phyloP scores from a whole-genome alignment of 2,329 filamentous ascomycete genomes.

The Pochonia chlamydosporia region DNA sequence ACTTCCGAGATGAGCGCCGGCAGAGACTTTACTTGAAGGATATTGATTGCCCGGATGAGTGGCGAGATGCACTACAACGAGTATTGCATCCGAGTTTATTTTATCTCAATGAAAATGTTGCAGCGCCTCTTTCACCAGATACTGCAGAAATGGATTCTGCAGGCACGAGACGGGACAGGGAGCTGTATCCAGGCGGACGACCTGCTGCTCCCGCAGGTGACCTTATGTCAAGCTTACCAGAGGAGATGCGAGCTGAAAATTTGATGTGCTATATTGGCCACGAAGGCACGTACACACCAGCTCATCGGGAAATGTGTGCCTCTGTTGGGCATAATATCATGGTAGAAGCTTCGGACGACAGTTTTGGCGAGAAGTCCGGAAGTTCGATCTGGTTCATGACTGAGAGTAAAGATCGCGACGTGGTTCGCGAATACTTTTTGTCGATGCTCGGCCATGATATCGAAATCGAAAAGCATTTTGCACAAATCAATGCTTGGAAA shows the following conservation, averaged over 20 bases:
- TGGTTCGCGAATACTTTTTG: slow-evolving; percentile 89
- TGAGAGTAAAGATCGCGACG: slow-evolving; percentile 82
- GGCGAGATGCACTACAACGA: slow-evolving; percentile 73
- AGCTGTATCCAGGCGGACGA: slow-evolving; percentile 42
- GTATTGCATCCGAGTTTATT: slow-evolving; percentile 77
- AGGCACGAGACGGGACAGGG: slow-evolving; percentile 29
- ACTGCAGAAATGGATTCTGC: background rate
- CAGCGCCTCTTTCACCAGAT: slow-evolving; percentile 19
- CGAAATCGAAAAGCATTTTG: slow-evolving; percentile 95
- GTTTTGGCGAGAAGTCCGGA: slow-evolving; percentile 72
- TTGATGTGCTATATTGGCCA: slow-evolving; percentile 98
- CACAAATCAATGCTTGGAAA: slow-evolving; percentile 92
- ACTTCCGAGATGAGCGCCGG: slow-evolving; percentile 70
- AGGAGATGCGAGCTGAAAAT: slow-evolving; percentile 87
- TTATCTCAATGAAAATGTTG: slow-evolving; percentile 80
- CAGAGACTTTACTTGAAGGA: slow-evolving; percentile 95
- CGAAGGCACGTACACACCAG: slow-evolving; percentile 92
- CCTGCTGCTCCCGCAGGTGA: slow-evolving; percentile 73
- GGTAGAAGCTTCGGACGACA: slow-evolving; percentile 77
- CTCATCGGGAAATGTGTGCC: slow-evolving; percentile 96
- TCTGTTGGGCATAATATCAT: slow-evolving; percentile 96
- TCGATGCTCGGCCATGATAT: slow-evolving; percentile 93
- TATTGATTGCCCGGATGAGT: slow-evolving; percentile 86
- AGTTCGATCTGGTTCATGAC: slow-evolving; percentile 99
- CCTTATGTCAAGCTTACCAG: slow-evolving; percentile 86